Conservation (phyloP, 2,329 filamentous ascomycete genomes). For the Trichoderma brevicompactum region DNA sequence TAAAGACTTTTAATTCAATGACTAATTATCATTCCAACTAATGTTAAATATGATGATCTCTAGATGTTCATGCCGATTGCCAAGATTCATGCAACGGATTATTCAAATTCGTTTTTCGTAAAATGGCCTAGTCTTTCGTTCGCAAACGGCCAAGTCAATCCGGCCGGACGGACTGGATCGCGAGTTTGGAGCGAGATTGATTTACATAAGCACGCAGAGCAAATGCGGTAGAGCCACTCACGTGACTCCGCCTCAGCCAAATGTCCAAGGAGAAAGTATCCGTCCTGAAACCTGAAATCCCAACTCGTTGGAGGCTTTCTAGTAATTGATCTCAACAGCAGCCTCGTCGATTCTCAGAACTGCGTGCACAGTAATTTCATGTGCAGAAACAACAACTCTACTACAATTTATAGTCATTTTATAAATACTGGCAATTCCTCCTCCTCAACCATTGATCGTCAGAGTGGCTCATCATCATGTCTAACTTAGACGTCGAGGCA, state of each 20-base stretch:
- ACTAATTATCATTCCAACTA: not conserved
- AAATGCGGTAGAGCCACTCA: not conserved
- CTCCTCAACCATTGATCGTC: not conserved
- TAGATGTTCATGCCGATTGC: not conserved
- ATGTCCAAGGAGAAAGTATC: conserved; percentile 15
- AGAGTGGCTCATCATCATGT: conserved; percentile 45
- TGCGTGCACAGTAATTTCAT: not conserved
- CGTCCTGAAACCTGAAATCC: conserved; percentile 18
- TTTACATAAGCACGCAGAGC: not conserved
- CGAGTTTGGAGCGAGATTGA: too few relatives aligned
- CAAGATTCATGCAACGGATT: not conserved
- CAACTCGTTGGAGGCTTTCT: conserved; percentile 4
- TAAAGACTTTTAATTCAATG: conserved; percentile 21
- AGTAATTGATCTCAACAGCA: conserved; percentile 4
- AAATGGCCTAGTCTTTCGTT: not conserved
- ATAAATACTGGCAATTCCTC: not conserved
- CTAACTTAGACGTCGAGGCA: conserved; percentile 77
- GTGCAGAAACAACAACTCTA: not conserved
- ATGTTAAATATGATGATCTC: not conserved
- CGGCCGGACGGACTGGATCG: not conserved
- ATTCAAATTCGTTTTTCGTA: too few relatives aligned
- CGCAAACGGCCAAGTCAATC: not conserved
- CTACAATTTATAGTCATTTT: not conserved
- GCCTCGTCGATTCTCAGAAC: not conserved
- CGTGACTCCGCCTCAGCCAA: conserved; percentile 15